Evolutionary conservation across 257 asterid species (phyloP), one percentile per base, ranked within the genome.

Genomic region (Galeopsis tetrahit): DNA sequence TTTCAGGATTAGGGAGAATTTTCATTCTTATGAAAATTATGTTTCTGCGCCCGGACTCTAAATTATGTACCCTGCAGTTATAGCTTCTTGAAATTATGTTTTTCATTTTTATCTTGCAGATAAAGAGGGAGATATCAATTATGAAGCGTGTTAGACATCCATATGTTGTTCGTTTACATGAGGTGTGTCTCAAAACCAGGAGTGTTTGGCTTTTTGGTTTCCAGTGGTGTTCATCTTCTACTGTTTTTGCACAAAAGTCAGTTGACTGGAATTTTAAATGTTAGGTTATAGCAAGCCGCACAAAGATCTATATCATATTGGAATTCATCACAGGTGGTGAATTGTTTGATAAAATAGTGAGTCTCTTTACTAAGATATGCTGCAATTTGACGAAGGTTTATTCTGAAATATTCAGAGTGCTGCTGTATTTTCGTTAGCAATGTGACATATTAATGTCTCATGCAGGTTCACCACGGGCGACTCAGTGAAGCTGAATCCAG

Each of bases 271-370:
- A 44, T 53, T 34, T 39, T 68, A 68, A 10, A 36, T 72, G n/a
- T 69, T 81, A 95, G 99, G 99, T 95, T 74, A 87, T 95, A 75
- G 99, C 99, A 78, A 90, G 92, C 82, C 96, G 97, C 59, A 95
- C 92, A 6, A 95, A 95, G 88, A 95, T 95, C 77, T 95, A 95
- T 80, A 95, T 95, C 85, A 84, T 95, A 82, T 80, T 92, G 90
- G 99, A 95, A 80, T 95, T 87, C 80, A 90, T 95, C 77, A 95
- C 99, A 13, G 99, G 99, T 68, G 99, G 99, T 21, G 99, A 95
- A 81, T 85, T 95, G 84, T 95, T 95, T 65, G 99, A 95, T 80
- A 95, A 92, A 86, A 95, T 95, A 63, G 98, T 95, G 79, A 87
- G 99, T 84, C 48, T 46, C 72, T 44, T 67, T 71, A 44, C 71